phyloP scores from a whole-genome alignment of 768 basidiomycete genomes.

The Cubamyces lactineus region DNA sequence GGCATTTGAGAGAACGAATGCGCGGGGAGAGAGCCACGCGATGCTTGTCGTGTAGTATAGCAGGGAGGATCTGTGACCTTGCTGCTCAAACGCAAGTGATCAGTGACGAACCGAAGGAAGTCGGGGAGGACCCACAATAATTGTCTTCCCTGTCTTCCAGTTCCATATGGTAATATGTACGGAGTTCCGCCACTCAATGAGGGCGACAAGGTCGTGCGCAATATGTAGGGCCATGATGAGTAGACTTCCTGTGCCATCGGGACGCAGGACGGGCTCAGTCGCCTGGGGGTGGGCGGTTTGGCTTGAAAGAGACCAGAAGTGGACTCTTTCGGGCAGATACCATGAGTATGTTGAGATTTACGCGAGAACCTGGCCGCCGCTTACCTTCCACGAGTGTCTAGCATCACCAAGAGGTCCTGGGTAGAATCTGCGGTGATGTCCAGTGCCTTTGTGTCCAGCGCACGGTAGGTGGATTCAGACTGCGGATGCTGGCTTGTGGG shows the following conservation, averaged over 20 bases:
- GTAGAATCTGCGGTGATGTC: conserved; percentile 68
- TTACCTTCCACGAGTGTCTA: conserved; percentile 33
- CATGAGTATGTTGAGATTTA: background rate
- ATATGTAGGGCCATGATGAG: conserved; percentile 49
- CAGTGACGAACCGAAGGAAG: background rate
- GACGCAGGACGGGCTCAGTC: conserved; percentile 30
- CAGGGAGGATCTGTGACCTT: conserved; percentile 30
- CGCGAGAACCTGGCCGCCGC: conserved; percentile 13
- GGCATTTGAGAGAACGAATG: conserved; percentile 41
- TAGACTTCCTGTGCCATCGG: conserved; percentile 30
- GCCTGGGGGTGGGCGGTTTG: conserved; percentile 49
- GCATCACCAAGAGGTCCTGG: conserved; percentile 57
- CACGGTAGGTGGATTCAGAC: conserved; percentile 30
- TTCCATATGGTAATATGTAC: conserved; percentile 50
- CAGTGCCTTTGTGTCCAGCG: conserved; percentile 45
- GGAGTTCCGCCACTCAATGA: conserved; percentile 38
- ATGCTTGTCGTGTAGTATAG: conserved; percentile 44
- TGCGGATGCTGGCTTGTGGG: conserved; percentile 25
- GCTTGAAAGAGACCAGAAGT: conserved; percentile 45
- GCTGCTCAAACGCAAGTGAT: conserved; percentile 31
- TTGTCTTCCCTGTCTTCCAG: conserved; percentile 48
- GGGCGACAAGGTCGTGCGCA: conserved; percentile 55
- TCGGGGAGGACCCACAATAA: conserved; percentile 43
- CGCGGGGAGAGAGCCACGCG: conserved; percentile 47
- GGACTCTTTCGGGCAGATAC: conserved; percentile 36